These are phyloP conservation scores for Ganoderma sinense DNA, from an alignment of 1,284 basidiomycete genomes.

Conservation along the genomic window DNA sequence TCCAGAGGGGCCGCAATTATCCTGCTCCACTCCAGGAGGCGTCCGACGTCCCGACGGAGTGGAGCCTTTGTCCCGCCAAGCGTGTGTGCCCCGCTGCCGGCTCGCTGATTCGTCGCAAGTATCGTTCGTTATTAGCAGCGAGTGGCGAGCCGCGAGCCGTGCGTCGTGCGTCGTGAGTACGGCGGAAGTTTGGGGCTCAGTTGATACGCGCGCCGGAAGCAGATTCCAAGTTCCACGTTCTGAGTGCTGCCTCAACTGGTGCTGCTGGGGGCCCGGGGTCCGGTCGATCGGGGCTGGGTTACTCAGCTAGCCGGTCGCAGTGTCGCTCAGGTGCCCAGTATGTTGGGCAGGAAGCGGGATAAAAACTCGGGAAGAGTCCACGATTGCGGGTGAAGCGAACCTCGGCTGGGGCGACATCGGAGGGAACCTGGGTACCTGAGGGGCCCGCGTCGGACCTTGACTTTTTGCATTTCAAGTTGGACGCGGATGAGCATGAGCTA, in stretches of 20 bases:
- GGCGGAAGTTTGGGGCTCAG: background rate
- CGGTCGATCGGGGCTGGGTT: background rate
- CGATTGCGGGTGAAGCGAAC: background rate
- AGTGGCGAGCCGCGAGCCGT: background rate
- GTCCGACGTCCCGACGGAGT: background rate
- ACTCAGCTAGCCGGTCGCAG: background rate
- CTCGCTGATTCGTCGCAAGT: no score
- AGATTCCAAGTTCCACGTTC: background rate
- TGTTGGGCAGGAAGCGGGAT: background rate
- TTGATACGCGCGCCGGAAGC: background rate
- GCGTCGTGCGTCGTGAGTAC: background rate
- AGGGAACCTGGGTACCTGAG: background rate
- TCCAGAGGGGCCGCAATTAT: background rate
- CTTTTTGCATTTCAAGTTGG: background rate
- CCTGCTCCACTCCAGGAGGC: background rate
- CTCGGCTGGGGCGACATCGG: background rate
- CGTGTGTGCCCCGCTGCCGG: background rate
- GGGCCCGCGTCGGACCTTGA: background rate
- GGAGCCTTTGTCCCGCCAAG: background rate
- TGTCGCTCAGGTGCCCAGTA: background rate
- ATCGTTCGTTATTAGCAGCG: background rate
- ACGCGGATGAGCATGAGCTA: background rate
- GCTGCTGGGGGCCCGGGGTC: background rate
- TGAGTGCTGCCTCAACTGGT: background rate
- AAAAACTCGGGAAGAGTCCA: background rate